These are phyloP conservation scores for Trametes gibbosa DNA, from an alignment of 768 basidiomycete genomes.

Conservation along the genomic window DNA sequence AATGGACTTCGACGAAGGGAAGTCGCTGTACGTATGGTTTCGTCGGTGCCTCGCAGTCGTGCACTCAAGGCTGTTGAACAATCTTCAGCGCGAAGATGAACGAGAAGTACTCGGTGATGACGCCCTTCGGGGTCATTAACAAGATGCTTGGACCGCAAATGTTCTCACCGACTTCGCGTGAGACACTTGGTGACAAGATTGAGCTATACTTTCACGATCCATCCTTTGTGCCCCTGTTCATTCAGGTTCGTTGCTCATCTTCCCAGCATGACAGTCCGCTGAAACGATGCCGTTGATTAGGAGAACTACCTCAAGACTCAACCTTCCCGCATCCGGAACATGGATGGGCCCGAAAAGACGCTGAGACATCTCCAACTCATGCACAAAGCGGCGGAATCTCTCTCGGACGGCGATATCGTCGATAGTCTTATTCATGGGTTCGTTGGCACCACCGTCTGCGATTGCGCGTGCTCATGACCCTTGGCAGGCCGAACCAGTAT, in stretches of 20 bases:
- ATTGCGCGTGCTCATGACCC: background rate
- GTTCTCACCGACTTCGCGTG: slow-evolving; percentile 77
- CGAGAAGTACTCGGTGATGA: slow-evolving; percentile 88
- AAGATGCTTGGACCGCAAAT: slow-evolving; percentile 90
- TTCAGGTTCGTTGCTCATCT: slow-evolving; percentile 59
- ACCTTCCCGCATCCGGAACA: slow-evolving; percentile 57
- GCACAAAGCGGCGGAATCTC: slow-evolving; percentile 85
- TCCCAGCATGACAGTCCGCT: background rate
- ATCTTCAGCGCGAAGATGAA: slow-evolving; percentile 72
- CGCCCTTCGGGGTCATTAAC: slow-evolving; percentile 88
- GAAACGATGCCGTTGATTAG: slow-evolving; percentile 35
- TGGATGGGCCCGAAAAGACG: slow-evolving; percentile 59
- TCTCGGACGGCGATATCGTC: slow-evolving; percentile 93
- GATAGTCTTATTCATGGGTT: slow-evolving; percentile 94
- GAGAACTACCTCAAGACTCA: slow-evolving; percentile 93
- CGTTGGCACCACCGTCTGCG: slow-evolving; percentile 16
- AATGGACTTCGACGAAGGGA: slow-evolving; percentile 92
- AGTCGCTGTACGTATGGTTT: slow-evolving; percentile 67
- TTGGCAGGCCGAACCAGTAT: slow-evolving; percentile 80
- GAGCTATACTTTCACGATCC: slow-evolving; percentile 97
- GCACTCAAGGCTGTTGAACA: background rate
- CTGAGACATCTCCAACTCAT: slow-evolving; percentile 78
- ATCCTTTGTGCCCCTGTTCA: slow-evolving; percentile 90
- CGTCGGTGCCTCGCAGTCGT: background rate
- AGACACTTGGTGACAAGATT: slow-evolving; percentile 88